phyloP scores from a whole-genome alignment of 2,329 filamentous ascomycete species.

The Cadophora sp. region DNA sequence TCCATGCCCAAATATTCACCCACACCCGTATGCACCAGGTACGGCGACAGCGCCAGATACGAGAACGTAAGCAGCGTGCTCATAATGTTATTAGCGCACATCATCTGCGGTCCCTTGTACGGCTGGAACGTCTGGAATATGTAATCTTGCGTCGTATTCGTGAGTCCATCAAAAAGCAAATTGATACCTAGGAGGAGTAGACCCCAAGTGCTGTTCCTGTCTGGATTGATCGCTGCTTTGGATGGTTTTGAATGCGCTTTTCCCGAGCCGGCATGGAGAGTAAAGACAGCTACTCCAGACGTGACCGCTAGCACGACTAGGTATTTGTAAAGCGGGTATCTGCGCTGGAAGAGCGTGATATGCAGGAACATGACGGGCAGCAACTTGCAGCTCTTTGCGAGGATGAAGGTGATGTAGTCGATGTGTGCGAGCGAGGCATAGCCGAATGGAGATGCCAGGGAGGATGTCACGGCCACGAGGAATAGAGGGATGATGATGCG shows the following conservation, averaged over 20 bases:
- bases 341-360: conserved; percentile 85
- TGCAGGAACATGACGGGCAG: conserved; percentile 99
- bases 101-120: conserved; percentile 96
- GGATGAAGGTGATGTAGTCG: conserved; percentile 97
- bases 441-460: conserved; percentile 92
- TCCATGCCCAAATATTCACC: conserved; percentile 73
- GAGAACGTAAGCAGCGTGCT: conserved; percentile 76
- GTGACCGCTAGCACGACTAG: conserved; percentile 91
- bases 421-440: conserved; percentile 92
- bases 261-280: conserved; percentile 78
- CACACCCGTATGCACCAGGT: conserved; percentile 71
- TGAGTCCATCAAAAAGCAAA: conserved; percentile 92
- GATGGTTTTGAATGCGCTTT: conserved; percentile 57
- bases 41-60: conserved; percentile 82
- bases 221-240: conserved; percentile 49
- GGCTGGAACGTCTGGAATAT: conserved; percentile 82
- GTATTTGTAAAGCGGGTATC: conserved; percentile 97
- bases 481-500: conserved; percentile 79
- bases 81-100: conserved; percentile 96
- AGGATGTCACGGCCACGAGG: conserved; percentile 85
- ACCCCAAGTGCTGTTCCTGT: conserved; percentile 75
- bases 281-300: conserved; percentile 92
- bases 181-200: conserved; percentile 86
- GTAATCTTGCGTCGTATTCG: conserved; percentile 95
- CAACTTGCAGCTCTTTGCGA: conserved; percentile 97